These are phyloP conservation scores for Lactuca sativa DNA, from an alignment of 129 eudicot species.

Conservation along the genomic window DNA sequence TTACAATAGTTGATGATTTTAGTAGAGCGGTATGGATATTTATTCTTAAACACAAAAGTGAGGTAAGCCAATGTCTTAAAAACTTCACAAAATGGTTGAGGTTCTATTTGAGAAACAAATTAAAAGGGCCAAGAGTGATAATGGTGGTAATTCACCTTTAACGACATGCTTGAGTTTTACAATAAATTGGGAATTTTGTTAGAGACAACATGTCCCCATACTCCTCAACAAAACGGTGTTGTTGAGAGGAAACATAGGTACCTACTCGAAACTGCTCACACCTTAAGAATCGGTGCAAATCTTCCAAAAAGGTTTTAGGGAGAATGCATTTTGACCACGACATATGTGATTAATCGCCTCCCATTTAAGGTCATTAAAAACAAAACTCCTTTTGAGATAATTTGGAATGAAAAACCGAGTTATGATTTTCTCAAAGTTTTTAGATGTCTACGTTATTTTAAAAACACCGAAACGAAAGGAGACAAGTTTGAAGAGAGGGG, in stretches of 20 bases:
- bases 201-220: neutral
- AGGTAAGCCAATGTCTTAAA: neutral
- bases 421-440: neutral
- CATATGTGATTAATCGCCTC: constrained; percentile 1
- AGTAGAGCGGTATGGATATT: neutral
- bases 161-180: neutral
- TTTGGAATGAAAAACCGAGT: constrained; percentile 5
- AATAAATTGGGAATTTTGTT: neutral
- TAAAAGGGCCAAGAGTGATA: neutral
- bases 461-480: neutral
- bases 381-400: neutral
- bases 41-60: neutral
- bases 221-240: neutral
- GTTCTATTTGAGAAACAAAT: neutral
- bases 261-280: too few species aligned
- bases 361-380: neutral
- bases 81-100: neutral
- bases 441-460: neutral
- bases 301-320: neutral
- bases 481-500: too few species aligned
- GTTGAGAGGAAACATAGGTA: too few species aligned
- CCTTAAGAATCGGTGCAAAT: neutral
- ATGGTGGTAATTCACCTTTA: neutral
- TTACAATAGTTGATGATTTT: neutral
- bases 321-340: neutral